Evolutionary conservation across 2,329 filamentous ascomycete species (phyloP).

Genomic region (Tolypocladium inflatum): DNA sequence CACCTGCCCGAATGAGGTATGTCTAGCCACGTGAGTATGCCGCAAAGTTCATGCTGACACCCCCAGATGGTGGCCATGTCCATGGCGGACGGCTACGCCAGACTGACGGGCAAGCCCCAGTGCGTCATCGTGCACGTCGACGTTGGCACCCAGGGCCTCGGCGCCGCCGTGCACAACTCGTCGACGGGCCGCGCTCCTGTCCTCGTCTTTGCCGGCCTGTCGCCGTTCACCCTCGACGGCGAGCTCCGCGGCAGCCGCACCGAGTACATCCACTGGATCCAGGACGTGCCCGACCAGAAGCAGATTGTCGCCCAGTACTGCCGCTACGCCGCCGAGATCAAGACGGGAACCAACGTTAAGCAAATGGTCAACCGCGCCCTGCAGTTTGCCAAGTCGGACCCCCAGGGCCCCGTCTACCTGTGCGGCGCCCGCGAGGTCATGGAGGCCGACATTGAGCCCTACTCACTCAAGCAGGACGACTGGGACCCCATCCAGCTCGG

Average conservation of each 20-base stretch:
- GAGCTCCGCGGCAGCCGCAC: constrained; percentile 69
- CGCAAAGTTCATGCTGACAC: no score
- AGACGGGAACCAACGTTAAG: constrained; percentile 76
- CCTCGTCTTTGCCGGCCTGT: constrained; percentile 68
- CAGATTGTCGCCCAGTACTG: constrained; percentile 79
- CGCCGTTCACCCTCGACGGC: constrained; percentile 67
- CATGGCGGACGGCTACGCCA: constrained; percentile 74
- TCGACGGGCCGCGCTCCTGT: constrained; percentile 66
- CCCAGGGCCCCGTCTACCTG: constrained; percentile 72
- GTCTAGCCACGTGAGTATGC: not conserved
- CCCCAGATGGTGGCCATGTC: constrained; percentile 72
- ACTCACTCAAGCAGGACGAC: constrained; percentile 54
- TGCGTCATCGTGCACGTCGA: constrained; percentile 75
- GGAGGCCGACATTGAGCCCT: constrained; percentile 73
- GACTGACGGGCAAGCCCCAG: constrained; percentile 62
- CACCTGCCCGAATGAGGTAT: constrained; percentile 71
- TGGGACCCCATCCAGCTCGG: constrained; percentile 66
- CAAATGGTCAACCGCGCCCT: constrained; percentile 81
- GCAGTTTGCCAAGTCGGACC: constrained; percentile 70
- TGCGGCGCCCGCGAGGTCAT: constrained; percentile 72
- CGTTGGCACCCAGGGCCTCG: constrained; percentile 71
- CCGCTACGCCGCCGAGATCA: constrained; percentile 73
- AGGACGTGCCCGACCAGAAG: constrained; percentile 75
- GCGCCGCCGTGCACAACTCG: constrained; percentile 71
- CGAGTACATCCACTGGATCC: constrained; percentile 82